Evolutionary conservation across 108 stramenopile species (phyloP).

Genomic region (Skeletonema potamos): DNA sequence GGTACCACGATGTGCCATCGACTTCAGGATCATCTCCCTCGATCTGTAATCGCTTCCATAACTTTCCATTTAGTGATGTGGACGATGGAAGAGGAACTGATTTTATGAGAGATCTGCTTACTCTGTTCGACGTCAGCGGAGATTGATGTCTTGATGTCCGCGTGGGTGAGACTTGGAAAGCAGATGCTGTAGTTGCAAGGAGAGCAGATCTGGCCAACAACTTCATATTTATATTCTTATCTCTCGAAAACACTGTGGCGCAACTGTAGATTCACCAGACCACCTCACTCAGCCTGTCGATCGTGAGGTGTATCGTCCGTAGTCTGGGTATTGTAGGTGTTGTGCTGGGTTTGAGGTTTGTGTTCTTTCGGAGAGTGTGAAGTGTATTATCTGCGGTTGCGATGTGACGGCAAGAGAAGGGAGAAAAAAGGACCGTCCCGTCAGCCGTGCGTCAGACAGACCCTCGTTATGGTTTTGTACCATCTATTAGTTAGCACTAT

Average conservation of each 20-base stretch:
- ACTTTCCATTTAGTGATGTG: conserved; percentile 39
- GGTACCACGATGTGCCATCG: conserved; percentile 66
- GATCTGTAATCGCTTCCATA: conserved; percentile 62
- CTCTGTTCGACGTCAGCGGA: not conserved
- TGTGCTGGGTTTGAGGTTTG: too few relatives aligned
- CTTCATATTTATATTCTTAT: not conserved
- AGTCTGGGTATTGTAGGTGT: too few relatives aligned
- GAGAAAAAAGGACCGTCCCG: not conserved
- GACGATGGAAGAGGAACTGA: not conserved
- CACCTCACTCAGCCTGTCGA: not conserved
- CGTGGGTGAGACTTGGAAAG: conserved; percentile 2
- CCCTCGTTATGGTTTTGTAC: too few relatives aligned
- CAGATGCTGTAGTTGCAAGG: not conserved
- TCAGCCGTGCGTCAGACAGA: too few relatives aligned
- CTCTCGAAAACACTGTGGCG: not conserved
- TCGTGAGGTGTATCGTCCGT: too few relatives aligned
- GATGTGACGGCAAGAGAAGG: not conserved
- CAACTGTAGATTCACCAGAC: not conserved
- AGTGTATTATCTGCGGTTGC: too few relatives aligned
- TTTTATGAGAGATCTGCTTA: not conserved
- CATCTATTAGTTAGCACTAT: not conserved
- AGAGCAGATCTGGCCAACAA: not conserved
- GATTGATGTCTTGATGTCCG: not conserved
- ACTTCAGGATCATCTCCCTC: conserved; percentile 65
- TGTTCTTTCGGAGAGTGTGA: too few relatives aligned